A percentile compares a stretch with the other conserved stretches of the same genome.
Evolutionary conservation across 2,329 filamentous ascomycete genomes (phyloP).

Genomic region (Shiraia bambusicola): DNA sequence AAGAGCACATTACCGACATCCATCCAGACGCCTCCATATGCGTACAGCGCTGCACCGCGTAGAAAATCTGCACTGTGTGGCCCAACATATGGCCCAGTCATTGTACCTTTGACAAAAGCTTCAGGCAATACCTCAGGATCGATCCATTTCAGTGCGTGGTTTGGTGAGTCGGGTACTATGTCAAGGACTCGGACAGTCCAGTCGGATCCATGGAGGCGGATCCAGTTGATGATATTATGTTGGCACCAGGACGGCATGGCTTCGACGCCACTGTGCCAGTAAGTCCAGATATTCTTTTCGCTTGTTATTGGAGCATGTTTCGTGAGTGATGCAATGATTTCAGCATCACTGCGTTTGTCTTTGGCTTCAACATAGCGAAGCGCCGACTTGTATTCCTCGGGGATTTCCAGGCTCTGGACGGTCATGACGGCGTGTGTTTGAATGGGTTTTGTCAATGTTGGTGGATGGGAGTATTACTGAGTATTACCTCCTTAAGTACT

Average conservation of each 20-base stretch:
- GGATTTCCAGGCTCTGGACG: slow-evolving; percentile 6
- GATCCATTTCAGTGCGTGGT: slow-evolving; percentile 45
- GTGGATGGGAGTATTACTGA: no score
- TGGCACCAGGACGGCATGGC: slow-evolving; percentile 45
- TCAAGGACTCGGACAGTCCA: slow-evolving; percentile 50
- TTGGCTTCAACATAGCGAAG: slow-evolving; percentile 15
- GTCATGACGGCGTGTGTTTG: slow-evolving; percentile 10
- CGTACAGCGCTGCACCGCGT: slow-evolving; percentile 45
- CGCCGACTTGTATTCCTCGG: slow-evolving; percentile 16
- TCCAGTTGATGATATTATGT: slow-evolving; percentile 47
- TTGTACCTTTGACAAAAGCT: slow-evolving; percentile 47
- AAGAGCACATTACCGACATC: slow-evolving; percentile 47
- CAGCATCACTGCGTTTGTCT: slow-evolving; percentile 20
- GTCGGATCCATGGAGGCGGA: slow-evolving; percentile 40
- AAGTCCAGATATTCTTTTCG: slow-evolving; percentile 48
- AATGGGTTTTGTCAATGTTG: no score
- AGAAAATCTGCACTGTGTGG: slow-evolving; percentile 53
- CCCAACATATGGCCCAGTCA: slow-evolving; percentile 49
- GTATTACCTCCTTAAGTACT: no score
- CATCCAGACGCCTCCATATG: slow-evolving; percentile 46
- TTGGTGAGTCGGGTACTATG: slow-evolving; percentile 39
- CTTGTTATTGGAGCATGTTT: slow-evolving; percentile 32
- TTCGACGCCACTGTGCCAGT: slow-evolving; percentile 43
- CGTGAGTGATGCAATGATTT: slow-evolving; percentile 20
- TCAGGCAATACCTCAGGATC: slow-evolving; percentile 37